phyloP scores from a whole-genome alignment of 1,139 yeast species.

The Pichia sp. region DNA sequence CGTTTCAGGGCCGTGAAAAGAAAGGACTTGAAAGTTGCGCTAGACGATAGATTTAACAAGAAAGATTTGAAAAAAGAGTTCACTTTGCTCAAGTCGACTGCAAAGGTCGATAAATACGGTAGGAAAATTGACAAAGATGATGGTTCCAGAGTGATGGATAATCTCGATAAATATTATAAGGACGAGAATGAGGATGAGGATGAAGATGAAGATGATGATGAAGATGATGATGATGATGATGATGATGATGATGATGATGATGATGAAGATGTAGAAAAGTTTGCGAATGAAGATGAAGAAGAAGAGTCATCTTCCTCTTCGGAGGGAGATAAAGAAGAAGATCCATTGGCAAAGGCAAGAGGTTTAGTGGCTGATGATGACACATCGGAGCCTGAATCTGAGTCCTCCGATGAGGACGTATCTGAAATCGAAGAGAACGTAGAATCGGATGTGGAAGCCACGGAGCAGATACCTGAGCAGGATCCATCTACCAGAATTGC shows the following conservation, averaged over 20 bases:
- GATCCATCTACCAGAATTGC: slow-evolving; percentile 83
- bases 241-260: slow-evolving; percentile 28
- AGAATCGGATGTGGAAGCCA: slow-evolving; percentile 54
- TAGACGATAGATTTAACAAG: slow-evolving; percentile 82
- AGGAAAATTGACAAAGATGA: slow-evolving; percentile 49
- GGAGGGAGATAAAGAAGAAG: slow-evolving; percentile 20
- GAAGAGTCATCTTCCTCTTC: slow-evolving; percentile 3
- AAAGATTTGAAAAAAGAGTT: slow-evolving; percentile 46
- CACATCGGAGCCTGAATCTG: slow-evolving; percentile 33
- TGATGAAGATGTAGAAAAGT: slow-evolving; percentile 45
- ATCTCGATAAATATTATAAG: slow-evolving; percentile 45
- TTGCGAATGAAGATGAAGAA: slow-evolving; percentile 41
- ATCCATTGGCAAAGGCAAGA: slow-evolving; percentile 57
- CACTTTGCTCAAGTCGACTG: slow-evolving; percentile 51
- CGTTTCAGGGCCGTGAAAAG: slow-evolving; percentile 73
- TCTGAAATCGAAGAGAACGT: slow-evolving; percentile 20
- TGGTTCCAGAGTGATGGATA: slow-evolving; percentile 39
- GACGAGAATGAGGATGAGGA: slow-evolving; percentile 44
- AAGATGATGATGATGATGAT: not conserved
- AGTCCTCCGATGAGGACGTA: slow-evolving; percentile 31
- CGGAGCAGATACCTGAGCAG: slow-evolving; percentile 71
- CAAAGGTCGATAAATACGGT: slow-evolving; percentile 83
- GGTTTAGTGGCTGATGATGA: slow-evolving; percentile 44
- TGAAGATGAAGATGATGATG: slow-evolving; percentile 23
- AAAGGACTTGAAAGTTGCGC: slow-evolving; percentile 67